Conservation (phyloP, 495 filamentous ascomycete species). For the Neurospora sp. region DNA sequence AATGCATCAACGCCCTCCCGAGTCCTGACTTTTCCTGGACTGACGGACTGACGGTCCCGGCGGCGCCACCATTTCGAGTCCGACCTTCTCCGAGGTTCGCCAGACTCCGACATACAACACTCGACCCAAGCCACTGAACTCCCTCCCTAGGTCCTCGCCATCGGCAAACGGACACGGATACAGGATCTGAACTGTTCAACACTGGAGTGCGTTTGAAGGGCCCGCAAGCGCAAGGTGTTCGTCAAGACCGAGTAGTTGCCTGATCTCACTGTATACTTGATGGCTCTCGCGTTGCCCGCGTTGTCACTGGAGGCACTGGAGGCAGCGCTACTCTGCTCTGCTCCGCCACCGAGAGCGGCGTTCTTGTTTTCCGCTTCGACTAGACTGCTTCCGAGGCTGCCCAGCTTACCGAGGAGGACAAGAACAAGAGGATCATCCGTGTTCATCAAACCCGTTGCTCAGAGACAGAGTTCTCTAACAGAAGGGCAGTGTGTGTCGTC, state of each 20-base stretch:
- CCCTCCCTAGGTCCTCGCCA: background rate
- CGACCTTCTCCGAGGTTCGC: no score
- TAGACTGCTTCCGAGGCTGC: conserved; percentile 25
- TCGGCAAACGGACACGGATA: no score
- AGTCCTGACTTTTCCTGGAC: background rate
- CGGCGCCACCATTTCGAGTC: background rate
- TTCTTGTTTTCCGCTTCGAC: conserved; percentile 36
- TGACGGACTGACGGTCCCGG: background rate
- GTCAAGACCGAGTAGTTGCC: conserved; percentile 53
- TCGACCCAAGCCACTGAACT: background rate
- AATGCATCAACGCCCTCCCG: background rate
- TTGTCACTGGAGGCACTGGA: conserved; percentile 20
- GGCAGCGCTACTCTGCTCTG: conserved; percentile 13
- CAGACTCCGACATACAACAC: background rate
- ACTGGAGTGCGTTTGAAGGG: conserved; percentile 10
- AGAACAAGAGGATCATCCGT: conserved; percentile 27
- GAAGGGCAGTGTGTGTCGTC: no score
- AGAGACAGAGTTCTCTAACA: no score
- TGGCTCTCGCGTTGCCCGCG: conserved; percentile 19
- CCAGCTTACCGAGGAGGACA: conserved; percentile 33
- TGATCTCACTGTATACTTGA: conserved; percentile 30
- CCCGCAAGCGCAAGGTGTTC: conserved; percentile 72
- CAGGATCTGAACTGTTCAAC: no score
- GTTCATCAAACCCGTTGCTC: conserved; percentile 30
- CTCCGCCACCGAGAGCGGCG: conserved; percentile 26